phyloP scores from a whole-genome alignment of 2,329 filamentous ascomycete genomes.

The Neospermospora avenae region DNA sequence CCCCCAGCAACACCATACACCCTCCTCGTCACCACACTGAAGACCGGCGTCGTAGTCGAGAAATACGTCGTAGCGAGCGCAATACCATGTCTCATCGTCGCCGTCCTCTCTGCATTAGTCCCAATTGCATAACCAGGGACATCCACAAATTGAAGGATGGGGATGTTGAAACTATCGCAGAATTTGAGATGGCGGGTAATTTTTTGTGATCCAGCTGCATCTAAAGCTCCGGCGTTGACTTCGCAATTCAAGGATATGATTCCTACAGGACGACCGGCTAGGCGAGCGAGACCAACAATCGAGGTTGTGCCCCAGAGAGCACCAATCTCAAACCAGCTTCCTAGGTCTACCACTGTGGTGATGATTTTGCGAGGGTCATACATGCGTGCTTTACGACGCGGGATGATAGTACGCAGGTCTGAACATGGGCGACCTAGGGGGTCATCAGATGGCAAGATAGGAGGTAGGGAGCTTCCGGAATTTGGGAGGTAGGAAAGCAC shows the following conservation, averaged over 20 bases:
- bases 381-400: constrained; percentile 55
- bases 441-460: constrained; percentile 45
- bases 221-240: constrained; percentile 57
- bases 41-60: constrained; percentile 59
- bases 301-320: constrained; percentile 59
- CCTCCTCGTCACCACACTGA: constrained; percentile 58
- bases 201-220: constrained; percentile 59
- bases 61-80: constrained; percentile 60
- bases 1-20: constrained; percentile 63
- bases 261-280: constrained; percentile 55
- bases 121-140: constrained; percentile 62
- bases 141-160: constrained; percentile 61
- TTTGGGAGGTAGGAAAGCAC: constrained; percentile 57
- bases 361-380: constrained; percentile 59
- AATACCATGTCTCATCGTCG: constrained; percentile 63
- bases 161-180: constrained; percentile 63
- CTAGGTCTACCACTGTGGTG: constrained; percentile 50
- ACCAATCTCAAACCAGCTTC: constrained; percentile 63
- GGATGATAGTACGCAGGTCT: constrained; percentile 53
- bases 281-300: constrained; percentile 57
- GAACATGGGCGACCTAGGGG: constrained; percentile 47
- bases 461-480: constrained; percentile 52
- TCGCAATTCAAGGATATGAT: constrained; percentile 60
- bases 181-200: constrained; percentile 58
- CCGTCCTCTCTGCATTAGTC: constrained; percentile 58